Conservation (phyloP, 2,329 filamentous ascomycete species). For the Colletotrichum incanum region DNA sequence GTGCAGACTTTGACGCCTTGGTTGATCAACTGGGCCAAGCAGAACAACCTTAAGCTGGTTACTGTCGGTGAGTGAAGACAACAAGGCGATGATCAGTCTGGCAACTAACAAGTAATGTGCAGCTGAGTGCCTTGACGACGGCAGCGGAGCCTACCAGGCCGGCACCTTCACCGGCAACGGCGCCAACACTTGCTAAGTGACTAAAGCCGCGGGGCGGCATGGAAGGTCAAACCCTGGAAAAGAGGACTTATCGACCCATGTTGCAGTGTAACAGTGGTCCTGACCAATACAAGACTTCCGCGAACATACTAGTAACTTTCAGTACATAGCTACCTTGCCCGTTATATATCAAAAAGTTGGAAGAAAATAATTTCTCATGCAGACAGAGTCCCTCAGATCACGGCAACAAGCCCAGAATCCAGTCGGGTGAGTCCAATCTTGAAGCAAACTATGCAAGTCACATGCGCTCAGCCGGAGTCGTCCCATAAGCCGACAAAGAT, state of each 20-base stretch:
- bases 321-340: not conserved
- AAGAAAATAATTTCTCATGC: not conserved
- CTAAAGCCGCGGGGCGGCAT: not conserved
- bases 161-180: slow-evolving; percentile 56
- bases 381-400: not conserved
- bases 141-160: slow-evolving; percentile 57
- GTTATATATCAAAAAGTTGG: not conserved
- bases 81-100: not conserved
- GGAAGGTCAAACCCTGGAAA: accelerated
- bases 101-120: not conserved
- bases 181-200: not conserved
- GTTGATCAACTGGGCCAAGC: slow-evolving; percentile 66
- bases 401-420: not conserved
- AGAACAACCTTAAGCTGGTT: slow-evolving; percentile 63
- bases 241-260: too few relatives aligned
- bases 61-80: slow-evolving; percentile 61
- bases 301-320: not conserved
- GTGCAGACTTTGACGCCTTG: slow-evolving; percentile 65
- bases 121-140: slow-evolving; percentile 62
- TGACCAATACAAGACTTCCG: not conserved
- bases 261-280: not conserved
- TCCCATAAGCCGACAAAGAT: too few relatives aligned
- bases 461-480: too few relatives aligned
- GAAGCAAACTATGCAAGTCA: too few relatives aligned
- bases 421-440: too few relatives aligned